Conservation (phyloP, 1,139 yeast species). For the Scheffersomyces illinoinensis region DNA sequence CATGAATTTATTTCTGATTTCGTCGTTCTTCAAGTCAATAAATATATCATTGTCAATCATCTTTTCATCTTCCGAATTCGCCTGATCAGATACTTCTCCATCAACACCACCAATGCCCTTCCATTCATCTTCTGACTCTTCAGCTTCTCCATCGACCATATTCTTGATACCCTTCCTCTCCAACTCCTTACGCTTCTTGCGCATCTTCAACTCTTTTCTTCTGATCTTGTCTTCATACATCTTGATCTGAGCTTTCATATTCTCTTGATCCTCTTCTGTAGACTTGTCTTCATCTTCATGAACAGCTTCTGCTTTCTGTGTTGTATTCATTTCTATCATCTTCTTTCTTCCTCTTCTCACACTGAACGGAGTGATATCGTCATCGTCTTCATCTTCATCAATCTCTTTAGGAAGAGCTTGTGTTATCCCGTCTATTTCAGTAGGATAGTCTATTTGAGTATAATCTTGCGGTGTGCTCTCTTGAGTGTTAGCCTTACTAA, state of each 20-base stretch:
- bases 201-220: constrained; percentile 36
- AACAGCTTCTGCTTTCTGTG: constrained; percentile 12
- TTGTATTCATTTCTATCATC: constrained; percentile 17
- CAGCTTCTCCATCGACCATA: constrained; percentile 85
- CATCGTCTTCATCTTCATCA: constrained; percentile 19
- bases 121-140: constrained; percentile 97
- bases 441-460: constrained; percentile 19
- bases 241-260: constrained; percentile 30
- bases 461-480: constrained; percentile 8
- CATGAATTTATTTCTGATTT: constrained; percentile 60
- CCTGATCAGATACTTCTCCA: constrained; percentile 66
- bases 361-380: constrained; percentile 30
- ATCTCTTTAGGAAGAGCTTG: constrained; percentile 3
- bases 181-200: constrained; percentile 47
- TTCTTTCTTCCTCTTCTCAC: constrained; percentile 26
- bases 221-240: constrained; percentile 41
- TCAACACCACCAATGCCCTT: constrained; percentile 85
- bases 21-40: constrained; percentile 59
- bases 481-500: constrained; percentile 9
- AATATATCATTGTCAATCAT: constrained; percentile 77
- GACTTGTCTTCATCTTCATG: constrained; percentile 23
- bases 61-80: constrained; percentile 75
- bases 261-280: constrained; percentile 26
- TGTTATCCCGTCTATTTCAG: constrained; percentile 16
- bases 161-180: constrained; percentile 51